Percentiles rank a stretch among this genome's conserved stretches.
Evolutionary conservation across 2,329 filamentous ascomycete genomes (phyloP).

Genomic region (Bipolaris cookei): DNA sequence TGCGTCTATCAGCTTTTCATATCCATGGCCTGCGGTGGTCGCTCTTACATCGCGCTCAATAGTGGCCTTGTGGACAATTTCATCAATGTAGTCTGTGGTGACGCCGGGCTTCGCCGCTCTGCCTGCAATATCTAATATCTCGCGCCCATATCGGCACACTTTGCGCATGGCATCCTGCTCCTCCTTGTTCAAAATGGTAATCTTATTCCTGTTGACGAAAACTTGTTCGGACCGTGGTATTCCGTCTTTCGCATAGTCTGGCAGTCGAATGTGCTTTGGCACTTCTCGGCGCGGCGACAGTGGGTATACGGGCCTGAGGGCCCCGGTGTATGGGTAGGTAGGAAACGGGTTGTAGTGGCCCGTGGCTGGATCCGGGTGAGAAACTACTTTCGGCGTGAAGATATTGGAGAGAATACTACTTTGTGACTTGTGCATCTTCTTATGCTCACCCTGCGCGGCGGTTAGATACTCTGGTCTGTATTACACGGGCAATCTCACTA

Average conservation of each 20-base stretch:
- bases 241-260: conserved; percentile 88
- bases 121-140: conserved; percentile 91
- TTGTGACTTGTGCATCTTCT: conserved; percentile 81
- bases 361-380: conserved; percentile 90
- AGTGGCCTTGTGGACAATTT: conserved; percentile 93
- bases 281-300: conserved; percentile 57
- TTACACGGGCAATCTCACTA: conserved; percentile 23
- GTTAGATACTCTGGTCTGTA: conserved; percentile 31
- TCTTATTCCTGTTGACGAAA: conserved; percentile 76
- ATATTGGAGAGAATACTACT: conserved; percentile 75
- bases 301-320: conserved; percentile 80
- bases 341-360: conserved; percentile 93
- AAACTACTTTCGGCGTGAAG: conserved; percentile 79
- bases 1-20: conserved; percentile 50
- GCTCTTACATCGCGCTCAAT: conserved; percentile 82
- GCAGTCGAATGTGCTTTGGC: conserved; percentile 79
- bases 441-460: conserved; percentile 73
- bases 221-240: conserved; percentile 70
- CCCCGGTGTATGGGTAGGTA: conserved; percentile 79
- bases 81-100: conserved; percentile 93
- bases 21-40: background rate
- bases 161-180: conserved; percentile 90
- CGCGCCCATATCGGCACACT: conserved; percentile 83
- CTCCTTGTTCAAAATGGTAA: conserved; percentile 79
- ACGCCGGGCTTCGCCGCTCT: conserved; percentile 85